phyloP scores from a whole-genome alignment of 1,139 yeast species.

The Petasospora fabianii region DNA sequence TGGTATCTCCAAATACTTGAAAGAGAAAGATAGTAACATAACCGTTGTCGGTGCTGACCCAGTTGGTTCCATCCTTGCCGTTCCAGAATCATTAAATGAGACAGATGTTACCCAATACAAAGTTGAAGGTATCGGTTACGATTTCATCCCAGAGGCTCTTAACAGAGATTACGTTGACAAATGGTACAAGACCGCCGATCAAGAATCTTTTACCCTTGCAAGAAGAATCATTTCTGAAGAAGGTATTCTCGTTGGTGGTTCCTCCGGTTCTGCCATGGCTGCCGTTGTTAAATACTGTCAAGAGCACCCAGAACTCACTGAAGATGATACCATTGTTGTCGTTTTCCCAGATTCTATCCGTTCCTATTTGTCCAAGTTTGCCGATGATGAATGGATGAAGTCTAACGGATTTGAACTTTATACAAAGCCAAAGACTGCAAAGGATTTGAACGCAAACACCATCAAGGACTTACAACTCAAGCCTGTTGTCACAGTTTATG shows the following conservation, averaged over 20 bases:
- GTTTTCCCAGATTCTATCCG: slow-evolving; percentile 87
- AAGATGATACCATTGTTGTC: slow-evolving; percentile 73
- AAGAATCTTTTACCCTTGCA: slow-evolving; percentile 75
- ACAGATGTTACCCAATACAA: slow-evolving; percentile 57
- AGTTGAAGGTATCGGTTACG: slow-evolving; percentile 92
- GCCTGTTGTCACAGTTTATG: slow-evolving; percentile 75
- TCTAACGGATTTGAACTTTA: slow-evolving; percentile 62
- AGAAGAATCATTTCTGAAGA: slow-evolving; percentile 77
- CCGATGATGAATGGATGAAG: slow-evolving; percentile 90
- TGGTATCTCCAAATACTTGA: slow-evolving; percentile 75
- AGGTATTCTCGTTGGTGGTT: slow-evolving; percentile 86
- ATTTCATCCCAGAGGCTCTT: slow-evolving; percentile 80
- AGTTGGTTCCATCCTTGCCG: slow-evolving; percentile 79
- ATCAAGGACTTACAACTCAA: slow-evolving; percentile 72
- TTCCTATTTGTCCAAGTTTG: slow-evolving; percentile 83
- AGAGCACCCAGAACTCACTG: slow-evolving; percentile 55
- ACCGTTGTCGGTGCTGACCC: slow-evolving; percentile 82
- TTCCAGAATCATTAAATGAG: slow-evolving; percentile 70
- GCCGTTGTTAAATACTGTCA: slow-evolving; percentile 74
- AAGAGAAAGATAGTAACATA: slow-evolving; percentile 63
- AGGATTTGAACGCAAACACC: slow-evolving; percentile 54
- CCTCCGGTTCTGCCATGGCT: slow-evolving; percentile 81
- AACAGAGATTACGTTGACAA: slow-evolving; percentile 63
- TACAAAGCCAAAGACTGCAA: slow-evolving; percentile 34
- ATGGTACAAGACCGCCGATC: slow-evolving; percentile 87